Conservation (phyloP, 116 monocot genomes). For the Trichopus zeylanicus region DNA sequence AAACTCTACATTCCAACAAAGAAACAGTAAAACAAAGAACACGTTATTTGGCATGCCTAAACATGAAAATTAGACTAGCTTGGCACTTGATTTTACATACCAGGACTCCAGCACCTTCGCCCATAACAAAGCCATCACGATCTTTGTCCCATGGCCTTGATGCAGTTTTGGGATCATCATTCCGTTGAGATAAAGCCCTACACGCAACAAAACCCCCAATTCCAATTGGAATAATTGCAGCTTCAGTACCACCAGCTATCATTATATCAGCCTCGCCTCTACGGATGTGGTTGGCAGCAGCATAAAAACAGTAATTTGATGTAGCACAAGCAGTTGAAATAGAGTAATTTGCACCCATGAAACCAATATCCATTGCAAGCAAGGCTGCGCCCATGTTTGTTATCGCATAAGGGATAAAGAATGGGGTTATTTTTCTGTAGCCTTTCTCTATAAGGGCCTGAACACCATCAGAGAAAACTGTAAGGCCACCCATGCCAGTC, state of each 20-base stretch:
- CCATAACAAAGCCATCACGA: conserved; percentile 99
- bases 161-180: conserved; percentile 92
- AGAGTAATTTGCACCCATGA: conserved; percentile 98
- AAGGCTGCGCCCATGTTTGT: conserved; percentile 98
- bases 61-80: background rate
- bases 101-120: conserved; percentile 95
- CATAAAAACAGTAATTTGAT: conserved; percentile 95
- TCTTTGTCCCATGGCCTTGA: conserved; percentile 99
- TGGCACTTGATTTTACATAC: conserved; percentile 21
- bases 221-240: conserved; percentile 97
- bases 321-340: conserved; percentile 99
- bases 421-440: conserved; percentile 88
- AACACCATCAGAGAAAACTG: conserved; percentile 88
- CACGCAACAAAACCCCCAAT: conserved; percentile 98
- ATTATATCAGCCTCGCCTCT: conserved; percentile 94
- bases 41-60: too few relatives aligned
- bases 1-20: too few relatives aligned
- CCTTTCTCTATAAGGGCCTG: conserved; percentile 93
- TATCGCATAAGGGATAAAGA: conserved; percentile 93
- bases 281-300: conserved; percentile 97
- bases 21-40: too few relatives aligned
- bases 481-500: conserved; percentile 93
- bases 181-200: conserved; percentile 93
- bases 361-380: conserved; percentile 95
- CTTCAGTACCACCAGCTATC: conserved; percentile 98